Conservation (phyloP, 2,329 filamentous ascomycete genomes). For the Aspergillus carbonarius region DNA sequence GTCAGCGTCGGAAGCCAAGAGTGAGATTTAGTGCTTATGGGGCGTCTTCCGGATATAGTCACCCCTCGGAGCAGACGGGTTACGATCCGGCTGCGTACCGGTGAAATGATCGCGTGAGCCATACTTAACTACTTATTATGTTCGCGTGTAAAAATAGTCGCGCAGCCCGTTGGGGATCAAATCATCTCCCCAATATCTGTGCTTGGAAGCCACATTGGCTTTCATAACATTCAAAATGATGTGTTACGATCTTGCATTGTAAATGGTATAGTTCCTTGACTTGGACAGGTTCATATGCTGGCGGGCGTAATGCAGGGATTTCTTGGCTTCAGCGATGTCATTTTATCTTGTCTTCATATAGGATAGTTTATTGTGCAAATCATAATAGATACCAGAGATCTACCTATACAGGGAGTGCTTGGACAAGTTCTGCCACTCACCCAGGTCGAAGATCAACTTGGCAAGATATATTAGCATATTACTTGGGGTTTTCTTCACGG, state of each 20-base stretch:
- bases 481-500: not conserved
- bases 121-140: too few species aligned
- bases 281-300: not conserved
- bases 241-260: constrained; percentile 15
- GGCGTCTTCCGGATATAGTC: constrained; percentile 23
- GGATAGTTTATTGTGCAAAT: not conserved
- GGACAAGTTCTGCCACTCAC: too few species aligned
- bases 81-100: constrained; percentile 38
- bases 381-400: not conserved
- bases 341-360: not conserved
- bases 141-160: not conserved
- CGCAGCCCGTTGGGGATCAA: not conserved
- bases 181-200: not conserved
- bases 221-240: constrained; percentile 1
- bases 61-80: constrained; percentile 32
- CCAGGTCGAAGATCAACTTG: not conserved
- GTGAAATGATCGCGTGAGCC: constrained; percentile 15
- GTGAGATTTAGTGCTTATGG: constrained; percentile 25
- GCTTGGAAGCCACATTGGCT: not conserved
- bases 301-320: not conserved
- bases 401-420: not conserved
- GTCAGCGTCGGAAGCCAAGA: constrained; percentile 17
- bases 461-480: not conserved
- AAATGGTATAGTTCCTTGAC: not conserved
- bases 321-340: not conserved